Evolutionary conservation across 163 green algal species (phyloP).

Genomic region (Chlorella variabilis): DNA sequence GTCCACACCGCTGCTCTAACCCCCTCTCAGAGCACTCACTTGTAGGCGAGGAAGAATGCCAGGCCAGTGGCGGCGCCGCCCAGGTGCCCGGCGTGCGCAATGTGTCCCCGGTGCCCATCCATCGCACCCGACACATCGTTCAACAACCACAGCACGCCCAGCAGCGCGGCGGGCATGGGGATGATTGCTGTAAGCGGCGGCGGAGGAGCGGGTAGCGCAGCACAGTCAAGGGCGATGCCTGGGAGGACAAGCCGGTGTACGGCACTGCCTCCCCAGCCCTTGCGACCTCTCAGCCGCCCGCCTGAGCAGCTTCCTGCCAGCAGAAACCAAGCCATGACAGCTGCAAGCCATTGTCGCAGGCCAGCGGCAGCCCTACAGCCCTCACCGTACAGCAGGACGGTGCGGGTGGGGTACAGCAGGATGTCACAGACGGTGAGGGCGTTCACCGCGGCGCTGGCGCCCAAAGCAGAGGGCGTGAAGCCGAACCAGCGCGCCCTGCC

Average conservation of each 20-base stretch:
- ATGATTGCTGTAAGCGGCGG: conserved; percentile 46
- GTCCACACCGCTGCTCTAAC: too few species aligned
- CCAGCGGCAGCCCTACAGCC: too few species aligned
- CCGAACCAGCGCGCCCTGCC: conserved; percentile 16
- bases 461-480: conserved; percentile 20
- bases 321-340: too few species aligned
- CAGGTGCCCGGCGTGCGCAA: conserved; percentile 61
- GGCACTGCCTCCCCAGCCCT: too few species aligned
- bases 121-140: conserved; percentile 33
- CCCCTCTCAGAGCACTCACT: conserved; percentile 6
- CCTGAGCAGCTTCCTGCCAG: too few species aligned
- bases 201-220: not conserved
- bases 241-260: not conserved
- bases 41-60: conserved; percentile 38
- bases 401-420: too few species aligned
- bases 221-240: too few species aligned
- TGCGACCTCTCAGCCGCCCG: too few species aligned
- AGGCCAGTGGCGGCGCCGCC: conserved; percentile 55
- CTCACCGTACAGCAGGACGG: conserved; percentile 65
- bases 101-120: not conserved
- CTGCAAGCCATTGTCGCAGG: too few species aligned
- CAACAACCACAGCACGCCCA: conserved; percentile 55
- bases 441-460: conserved; percentile 67
- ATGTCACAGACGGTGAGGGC: conserved; percentile 60
- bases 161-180: conserved; percentile 58